These are phyloP conservation scores for Penicillium sp. DNA, from an alignment of 2,329 filamentous ascomycete species.

Conservation along the genomic window DNA sequence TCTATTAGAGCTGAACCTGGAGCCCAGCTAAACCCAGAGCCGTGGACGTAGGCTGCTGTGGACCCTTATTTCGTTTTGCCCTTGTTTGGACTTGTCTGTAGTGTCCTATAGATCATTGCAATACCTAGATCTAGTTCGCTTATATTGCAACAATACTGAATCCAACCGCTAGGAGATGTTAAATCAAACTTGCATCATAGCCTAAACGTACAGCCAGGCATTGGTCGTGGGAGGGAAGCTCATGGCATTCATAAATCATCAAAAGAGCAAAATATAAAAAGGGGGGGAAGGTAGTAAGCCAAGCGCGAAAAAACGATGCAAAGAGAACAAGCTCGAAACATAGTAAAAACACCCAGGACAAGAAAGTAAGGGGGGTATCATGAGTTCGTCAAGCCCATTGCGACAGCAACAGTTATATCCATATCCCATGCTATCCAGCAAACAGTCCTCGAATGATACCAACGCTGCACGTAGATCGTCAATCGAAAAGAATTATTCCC, in stretches of 20 bases:
- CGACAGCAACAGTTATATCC: constrained; percentile 8
- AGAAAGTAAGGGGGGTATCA: constrained; percentile 5
- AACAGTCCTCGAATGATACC: background rate
- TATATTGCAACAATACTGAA: background rate
- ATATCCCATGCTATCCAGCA: constrained; percentile 5
- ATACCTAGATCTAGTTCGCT: background rate
- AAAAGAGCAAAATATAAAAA: constrained; percentile 1
- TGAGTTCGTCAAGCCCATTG: constrained; percentile 6
- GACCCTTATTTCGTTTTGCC: too few species aligned
- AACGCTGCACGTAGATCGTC: background rate
- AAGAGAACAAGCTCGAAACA: background rate
- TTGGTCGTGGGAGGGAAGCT: background rate
- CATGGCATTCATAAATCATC: constrained; percentile 13
- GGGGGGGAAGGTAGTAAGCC: background rate
- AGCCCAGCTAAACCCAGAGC: background rate
- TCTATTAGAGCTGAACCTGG: background rate
- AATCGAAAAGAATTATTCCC: background rate
- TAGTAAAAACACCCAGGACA: background rate
- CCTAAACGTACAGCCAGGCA: background rate
- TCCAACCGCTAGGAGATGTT: background rate
- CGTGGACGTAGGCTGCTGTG: background rate
- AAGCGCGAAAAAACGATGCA: background rate
- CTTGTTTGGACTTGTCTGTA: background rate
- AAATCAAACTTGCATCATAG: constrained; percentile 8
- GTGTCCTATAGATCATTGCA: background rate